These are phyloP conservation scores for Aschersonia sp. DNA, from an alignment of 2,329 filamentous ascomycete species.

Conservation along the genomic window DNA sequence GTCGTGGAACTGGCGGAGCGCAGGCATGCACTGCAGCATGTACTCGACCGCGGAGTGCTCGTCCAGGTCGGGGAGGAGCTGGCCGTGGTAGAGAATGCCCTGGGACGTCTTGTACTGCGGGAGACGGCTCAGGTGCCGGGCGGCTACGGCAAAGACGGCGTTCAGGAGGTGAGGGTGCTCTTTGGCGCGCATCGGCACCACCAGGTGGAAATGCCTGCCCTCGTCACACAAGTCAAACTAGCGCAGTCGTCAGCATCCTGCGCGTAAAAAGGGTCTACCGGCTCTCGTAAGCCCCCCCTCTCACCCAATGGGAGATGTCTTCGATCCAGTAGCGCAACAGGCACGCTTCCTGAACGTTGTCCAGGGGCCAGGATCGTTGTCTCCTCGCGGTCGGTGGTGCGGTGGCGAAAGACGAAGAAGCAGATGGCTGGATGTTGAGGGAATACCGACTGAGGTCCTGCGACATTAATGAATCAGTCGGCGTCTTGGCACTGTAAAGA, in stretches of 20 bases:
- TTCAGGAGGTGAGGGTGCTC: constrained; percentile 22
- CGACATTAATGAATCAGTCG: neutral
- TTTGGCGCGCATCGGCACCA: constrained; percentile 19
- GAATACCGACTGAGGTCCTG: neutral
- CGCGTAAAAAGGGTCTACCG: neutral
- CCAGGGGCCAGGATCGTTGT: constrained; percentile 13
- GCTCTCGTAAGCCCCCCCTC: neutral
- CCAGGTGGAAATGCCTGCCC: constrained; percentile 22
- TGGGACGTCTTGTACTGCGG: constrained; percentile 20
- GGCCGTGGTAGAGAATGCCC: constrained; percentile 22
- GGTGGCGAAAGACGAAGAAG: neutral
- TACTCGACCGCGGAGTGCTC: constrained; percentile 24
- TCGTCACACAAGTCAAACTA: constrained; percentile 26
- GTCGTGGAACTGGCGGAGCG: constrained; percentile 20
- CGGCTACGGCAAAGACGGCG: constrained; percentile 24
- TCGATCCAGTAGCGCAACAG: constrained; percentile 23
- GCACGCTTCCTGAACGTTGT: constrained; percentile 22
- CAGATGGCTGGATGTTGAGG: neutral
- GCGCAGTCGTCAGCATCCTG: neutral
- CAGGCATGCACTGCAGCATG: constrained; percentile 24
- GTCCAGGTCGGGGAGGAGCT: constrained; percentile 18
- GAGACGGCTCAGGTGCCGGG: constrained; percentile 21
- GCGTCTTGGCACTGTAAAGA: neutral
- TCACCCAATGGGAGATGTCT: constrained; percentile 24
- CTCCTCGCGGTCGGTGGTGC: neutral